Percentiles rank a stretch among this genome's conserved stretches.
These are phyloP conservation scores for Theobroma grandiflorum DNA, from an alignment of 441 rosid genomes.

Conservation along the genomic window DNA sequence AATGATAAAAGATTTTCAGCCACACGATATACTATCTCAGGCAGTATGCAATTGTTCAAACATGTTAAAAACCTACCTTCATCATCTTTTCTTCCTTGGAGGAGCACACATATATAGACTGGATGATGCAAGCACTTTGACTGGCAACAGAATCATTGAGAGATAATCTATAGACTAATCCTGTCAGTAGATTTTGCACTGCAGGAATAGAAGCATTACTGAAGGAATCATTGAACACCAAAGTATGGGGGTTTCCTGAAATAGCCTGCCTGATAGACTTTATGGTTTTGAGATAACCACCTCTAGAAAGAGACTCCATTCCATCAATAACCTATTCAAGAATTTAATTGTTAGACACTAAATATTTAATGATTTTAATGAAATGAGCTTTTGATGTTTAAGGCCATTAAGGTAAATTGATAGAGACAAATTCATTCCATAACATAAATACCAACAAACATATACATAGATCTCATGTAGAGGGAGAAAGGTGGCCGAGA, in stretches of 20 bases:
- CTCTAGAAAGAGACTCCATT: slow-evolving; percentile 46
- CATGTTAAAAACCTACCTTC: slow-evolving; percentile 48
- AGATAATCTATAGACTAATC: slow-evolving; percentile 54
- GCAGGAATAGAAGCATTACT: slow-evolving; percentile 37
- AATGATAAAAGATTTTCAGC: not conserved
- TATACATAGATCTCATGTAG: not conserved
- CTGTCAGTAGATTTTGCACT: slow-evolving; percentile 48
- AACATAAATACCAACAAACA: not conserved
- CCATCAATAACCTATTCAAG: slow-evolving; percentile 77
- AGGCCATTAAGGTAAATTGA: not conserved
- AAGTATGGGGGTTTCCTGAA: slow-evolving; percentile 55
- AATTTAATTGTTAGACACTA: slow-evolving; percentile 26
- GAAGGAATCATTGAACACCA: slow-evolving; percentile 58
- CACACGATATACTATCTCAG: not conserved
- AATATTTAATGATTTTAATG: not conserved
- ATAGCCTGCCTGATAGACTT: slow-evolving; percentile 67
- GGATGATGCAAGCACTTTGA: slow-evolving; percentile 59
- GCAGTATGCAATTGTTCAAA: not conserved
- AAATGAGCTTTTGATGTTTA: not conserved
- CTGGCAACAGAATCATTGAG: slow-evolving; percentile 49
- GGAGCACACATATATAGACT: slow-evolving; percentile 49
- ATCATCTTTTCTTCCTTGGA: slow-evolving; percentile 48
- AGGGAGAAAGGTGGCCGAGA: not conserved
- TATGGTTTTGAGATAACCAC: slow-evolving; percentile 49
- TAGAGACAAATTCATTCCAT: not conserved